A percentile compares a stretch with the other conserved stretches of the same genome.
Conservation (phyloP, 2,329 filamentous ascomycete species). For the Talaromyces sp. region DNA sequence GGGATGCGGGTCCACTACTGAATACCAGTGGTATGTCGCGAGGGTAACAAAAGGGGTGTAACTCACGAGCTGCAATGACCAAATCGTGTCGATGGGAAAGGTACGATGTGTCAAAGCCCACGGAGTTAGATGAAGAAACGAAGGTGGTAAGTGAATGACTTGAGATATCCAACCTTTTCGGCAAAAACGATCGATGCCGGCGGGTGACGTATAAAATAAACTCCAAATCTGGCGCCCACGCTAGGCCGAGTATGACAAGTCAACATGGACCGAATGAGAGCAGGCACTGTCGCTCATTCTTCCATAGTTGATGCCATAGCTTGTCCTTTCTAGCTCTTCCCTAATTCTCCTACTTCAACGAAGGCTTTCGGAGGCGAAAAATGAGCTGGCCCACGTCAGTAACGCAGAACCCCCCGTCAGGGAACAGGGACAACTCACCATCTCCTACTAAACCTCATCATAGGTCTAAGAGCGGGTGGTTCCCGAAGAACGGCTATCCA, state of each 20-base stretch:
- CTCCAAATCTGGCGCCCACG: conserved; percentile 7
- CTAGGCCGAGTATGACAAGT: neutral
- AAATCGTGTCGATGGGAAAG: neutral
- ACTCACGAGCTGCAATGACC: neutral
- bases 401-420: neutral
- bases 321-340: neutral
- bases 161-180: neutral
- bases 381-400: neutral
- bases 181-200: neutral
- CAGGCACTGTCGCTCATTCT: neutral
- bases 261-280: neutral
- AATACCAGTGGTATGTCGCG: neutral
- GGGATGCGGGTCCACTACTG: neutral
- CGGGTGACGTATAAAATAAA: neutral
- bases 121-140: neutral
- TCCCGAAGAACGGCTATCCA: neutral
- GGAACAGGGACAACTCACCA: neutral
- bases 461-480: neutral
- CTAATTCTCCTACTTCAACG: neutral
- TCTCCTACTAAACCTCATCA: neutral
- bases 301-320: conserved; percentile 1
- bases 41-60: neutral
- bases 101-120: neutral
- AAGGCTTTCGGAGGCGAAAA: neutral
- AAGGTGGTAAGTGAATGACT: neutral